Evolutionary conservation across 2,329 filamentous ascomycete genomes (phyloP), one percentile per base, ranked within the genome.

Genomic region (Colletotrichum tabaci): DNA sequence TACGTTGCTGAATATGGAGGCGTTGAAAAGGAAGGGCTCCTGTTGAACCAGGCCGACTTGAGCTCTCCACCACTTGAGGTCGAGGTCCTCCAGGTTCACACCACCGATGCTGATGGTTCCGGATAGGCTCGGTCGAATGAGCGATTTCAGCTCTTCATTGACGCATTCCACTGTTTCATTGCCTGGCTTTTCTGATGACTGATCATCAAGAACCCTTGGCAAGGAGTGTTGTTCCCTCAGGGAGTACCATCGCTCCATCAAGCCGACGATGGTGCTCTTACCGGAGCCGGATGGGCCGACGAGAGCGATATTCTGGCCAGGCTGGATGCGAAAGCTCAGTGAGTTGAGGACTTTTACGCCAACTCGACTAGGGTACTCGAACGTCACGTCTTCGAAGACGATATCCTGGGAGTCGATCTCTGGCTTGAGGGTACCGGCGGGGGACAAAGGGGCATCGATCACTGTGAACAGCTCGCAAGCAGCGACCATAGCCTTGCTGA

Each of bases 11-110:
- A 80, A 82, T 40, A 89, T 87, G 21, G 86, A 84, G 10, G 86
- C 83, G 61, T 87, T 87, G 75, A 90, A 90, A 0, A 89, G 79
- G 61, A 87, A 85, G 0, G 87, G 87, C 60, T 90, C 87, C 75
- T 90, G 88, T 60, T 88, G 87, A 2, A 90, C 88, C 5, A 88
- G 77, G 1, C 84, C 84, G 60, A 87, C 84, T 67, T 85, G 82
- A 12, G 80, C 80, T 57, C 85, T 78, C 80, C 82, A 85, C 84
- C 84, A 84, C 60, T 82, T 81, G 40, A 82, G 66, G 9, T 77
- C 67, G 13, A 76, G 63, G 21, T 76, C 74, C n/a, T 75, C 70
- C 10, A 76, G 38, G 30, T 69, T 58, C 8, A 72, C 73, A 18
- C 66, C 73, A 38, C 75, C 74, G 4, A 71, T 57, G 2, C 46